phyloP scores from a whole-genome alignment of 2,329 filamentous ascomycete species.

The Acrocalymma vagum region DNA sequence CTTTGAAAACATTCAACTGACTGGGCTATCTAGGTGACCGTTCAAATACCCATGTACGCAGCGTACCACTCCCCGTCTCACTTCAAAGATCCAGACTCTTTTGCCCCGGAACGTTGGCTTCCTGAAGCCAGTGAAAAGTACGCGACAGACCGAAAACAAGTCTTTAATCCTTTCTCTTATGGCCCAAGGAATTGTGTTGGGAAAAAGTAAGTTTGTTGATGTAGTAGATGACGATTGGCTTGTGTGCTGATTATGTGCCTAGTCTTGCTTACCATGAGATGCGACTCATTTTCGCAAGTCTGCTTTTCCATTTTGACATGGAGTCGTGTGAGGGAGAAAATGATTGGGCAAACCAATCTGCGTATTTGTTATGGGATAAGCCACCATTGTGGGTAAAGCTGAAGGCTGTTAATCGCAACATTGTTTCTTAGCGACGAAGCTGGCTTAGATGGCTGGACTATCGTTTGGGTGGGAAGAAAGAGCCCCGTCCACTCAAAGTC shows the following conservation, averaged over 20 bases:
- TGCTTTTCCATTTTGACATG: slow-evolving; percentile 37
- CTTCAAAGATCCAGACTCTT: slow-evolving; percentile 33
- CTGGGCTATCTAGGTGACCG: slow-evolving; percentile 11
- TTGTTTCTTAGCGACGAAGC: too few species aligned
- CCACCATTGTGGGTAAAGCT: slow-evolving; percentile 18
- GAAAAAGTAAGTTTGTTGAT: slow-evolving; percentile 38
- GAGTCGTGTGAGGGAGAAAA: slow-evolving; percentile 15
- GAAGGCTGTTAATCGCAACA: slow-evolving; percentile 1
- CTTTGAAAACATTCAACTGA: slow-evolving; percentile 4
- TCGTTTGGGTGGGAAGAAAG: too few species aligned
- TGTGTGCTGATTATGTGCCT: neutral
- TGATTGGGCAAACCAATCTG: slow-evolving; percentile 15
- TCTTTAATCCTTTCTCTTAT: slow-evolving; percentile 30
- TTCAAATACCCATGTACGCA: slow-evolving; percentile 22
- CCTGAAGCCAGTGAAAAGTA: slow-evolving; percentile 31
- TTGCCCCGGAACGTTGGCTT: slow-evolving; percentile 46
- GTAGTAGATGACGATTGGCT: neutral
- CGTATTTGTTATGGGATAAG: slow-evolving; percentile 23
- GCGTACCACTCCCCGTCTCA: slow-evolving; percentile 29
- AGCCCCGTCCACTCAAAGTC: too few species aligned
- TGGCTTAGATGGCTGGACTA: too few species aligned
- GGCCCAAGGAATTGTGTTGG: slow-evolving; percentile 42
- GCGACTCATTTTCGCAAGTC: slow-evolving; percentile 30
- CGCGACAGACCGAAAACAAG: slow-evolving; percentile 28
- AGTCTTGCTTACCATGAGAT: slow-evolving; percentile 45